Base-by-base conservation (phyloP, 2,329 filamentous ascomycete genomes). In the Pleoardoris graminearum region DNA sequence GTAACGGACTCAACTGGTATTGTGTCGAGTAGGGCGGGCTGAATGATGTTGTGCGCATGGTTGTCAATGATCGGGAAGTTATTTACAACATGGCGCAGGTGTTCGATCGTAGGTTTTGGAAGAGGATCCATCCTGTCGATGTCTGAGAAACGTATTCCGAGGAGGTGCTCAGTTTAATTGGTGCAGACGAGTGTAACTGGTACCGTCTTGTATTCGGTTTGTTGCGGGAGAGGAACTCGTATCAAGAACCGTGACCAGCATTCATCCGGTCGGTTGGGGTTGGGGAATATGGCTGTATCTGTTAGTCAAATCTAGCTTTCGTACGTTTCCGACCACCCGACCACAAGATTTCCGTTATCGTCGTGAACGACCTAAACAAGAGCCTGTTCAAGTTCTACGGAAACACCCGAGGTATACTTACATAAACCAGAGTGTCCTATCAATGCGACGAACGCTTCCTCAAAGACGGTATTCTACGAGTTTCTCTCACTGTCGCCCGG, bases 11-110 rank as follows among this genome's bases (percentile, higher is more conserved):
- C 79, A 17, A 86, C 78, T 7, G 82, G 78, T 48, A 83, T 75
- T 19, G 77, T 77, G 51, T 73, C 70, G 23, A 81, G 69, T 10
- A 78, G 71, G 17, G 77, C 73, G 6, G 76, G 75, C 32, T 81
- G 81, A 8, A 90, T 80, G 1, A 91, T 77, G 23, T 87, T 87
- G 59, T 90, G 87, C 2, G 85, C 86, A 66, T 90, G 87, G 61
- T 89, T 84, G 73, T 91, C 88, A 69, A 91, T 85, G 61, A 90
- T 83, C 3, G 87, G 87, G 19, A 63, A 72, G 51, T 66, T 66
- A 50, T 68, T 66, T 21, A 68, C 66, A 10, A 71, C 65, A 60
- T 71, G 58, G 42, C 63, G 65, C 23, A 72, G 51, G 30, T 70
- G 66, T 37, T 70, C 69, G 19, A 70, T 45, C 8, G 68, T 68